Evolutionary conservation across 306 rosid genomes (phyloP), one percentile per base, ranked within the genome.

Genomic region (Gynostemma pentaphyllum): DNA sequence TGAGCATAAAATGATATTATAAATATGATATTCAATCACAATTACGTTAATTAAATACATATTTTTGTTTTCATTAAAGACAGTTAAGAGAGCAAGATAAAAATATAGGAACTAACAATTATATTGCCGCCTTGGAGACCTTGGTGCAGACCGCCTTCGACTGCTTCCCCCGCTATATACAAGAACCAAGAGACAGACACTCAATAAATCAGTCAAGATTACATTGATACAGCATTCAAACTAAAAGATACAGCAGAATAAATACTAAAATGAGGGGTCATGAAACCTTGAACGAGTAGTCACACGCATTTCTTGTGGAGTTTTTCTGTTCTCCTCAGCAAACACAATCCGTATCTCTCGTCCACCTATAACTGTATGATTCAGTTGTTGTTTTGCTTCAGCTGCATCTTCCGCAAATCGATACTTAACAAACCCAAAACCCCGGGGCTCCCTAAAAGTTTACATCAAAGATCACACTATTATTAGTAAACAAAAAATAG

Each of bases 301-400:
- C 59, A 63, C 1, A 21, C 89, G 96, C 99, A 94, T 94, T 70
- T 94, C 97, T 79, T 84, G 94, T 12, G 99, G 99, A 47, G 99
- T 86, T 75, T 88, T 94, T 78, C 99, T 84, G 16, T 94, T 94
- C 82, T 94, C 99, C 82, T 94, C 99, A 28, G 99, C 97, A 74
- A 68, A 94, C 52, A 88, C 97, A 59, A 94, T 88, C 68, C 95
- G 83, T 78, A 94, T 94, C 78, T 94, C 99, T 23, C 99, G 95
- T 8, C 99, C 99, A 46, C 99, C 99, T 61, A 94, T 88, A 45
- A 82, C 73, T 32, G 87, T 76, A 66, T 94, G 97, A 79, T 94
- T 86, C 67, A 94, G 84, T 16, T 86, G 87, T 23, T 86, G 84
- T 74, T 86, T 94, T 19, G 99, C 99, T 75, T 94, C 99, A 11